Evolutionary conservation across 148 eudicot genomes (phyloP).

Genomic region (Persicaria maculosa): DNA sequence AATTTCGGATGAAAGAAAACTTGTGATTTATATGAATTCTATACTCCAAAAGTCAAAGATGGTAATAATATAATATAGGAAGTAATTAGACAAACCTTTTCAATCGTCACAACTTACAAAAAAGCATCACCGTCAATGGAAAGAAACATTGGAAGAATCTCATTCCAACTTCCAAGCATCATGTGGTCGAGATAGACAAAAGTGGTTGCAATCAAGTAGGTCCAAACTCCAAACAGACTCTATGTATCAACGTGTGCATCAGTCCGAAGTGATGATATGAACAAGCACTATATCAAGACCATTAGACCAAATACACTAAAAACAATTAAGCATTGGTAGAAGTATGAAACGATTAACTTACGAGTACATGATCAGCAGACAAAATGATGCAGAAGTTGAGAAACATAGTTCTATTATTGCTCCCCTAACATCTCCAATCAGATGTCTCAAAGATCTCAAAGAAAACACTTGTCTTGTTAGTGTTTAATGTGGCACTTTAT

Average conservation of each 20-base stretch:
- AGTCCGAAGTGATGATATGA: slow-evolving; percentile 46
- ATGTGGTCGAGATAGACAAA: slow-evolving; percentile 77
- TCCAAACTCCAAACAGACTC: slow-evolving; percentile 46
- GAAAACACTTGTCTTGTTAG: slow-evolving; percentile 43
- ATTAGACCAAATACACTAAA: not conserved
- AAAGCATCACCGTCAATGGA: slow-evolving; percentile 21
- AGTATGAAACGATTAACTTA: not conserved
- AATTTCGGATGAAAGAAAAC: not conserved
- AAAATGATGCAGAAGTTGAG: not conserved
- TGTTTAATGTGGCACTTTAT: slow-evolving; percentile 7
- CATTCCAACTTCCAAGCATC: slow-evolving; percentile 73
- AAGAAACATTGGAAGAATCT: slow-evolving; percentile 41
- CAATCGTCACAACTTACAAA: slow-evolving; percentile 16
- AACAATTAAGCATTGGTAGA: not conserved
- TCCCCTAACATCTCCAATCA: slow-evolving; percentile 34
- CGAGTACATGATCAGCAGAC: not conserved
- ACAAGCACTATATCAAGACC: slow-evolving; percentile 39
- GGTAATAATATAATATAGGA: not conserved
- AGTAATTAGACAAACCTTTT: slow-evolving; percentile 17
- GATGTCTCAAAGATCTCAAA: slow-evolving; percentile 64
- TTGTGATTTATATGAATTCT: not conserved
- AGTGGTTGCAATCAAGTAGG: slow-evolving; percentile 69
- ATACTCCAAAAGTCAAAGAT: not conserved
- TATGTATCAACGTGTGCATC: slow-evolving; percentile 71
- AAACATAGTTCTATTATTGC: not conserved